phyloP scores from a whole-genome alignment of 116 monocot genomes.

The Phalaenopsis hybrid region DNA sequence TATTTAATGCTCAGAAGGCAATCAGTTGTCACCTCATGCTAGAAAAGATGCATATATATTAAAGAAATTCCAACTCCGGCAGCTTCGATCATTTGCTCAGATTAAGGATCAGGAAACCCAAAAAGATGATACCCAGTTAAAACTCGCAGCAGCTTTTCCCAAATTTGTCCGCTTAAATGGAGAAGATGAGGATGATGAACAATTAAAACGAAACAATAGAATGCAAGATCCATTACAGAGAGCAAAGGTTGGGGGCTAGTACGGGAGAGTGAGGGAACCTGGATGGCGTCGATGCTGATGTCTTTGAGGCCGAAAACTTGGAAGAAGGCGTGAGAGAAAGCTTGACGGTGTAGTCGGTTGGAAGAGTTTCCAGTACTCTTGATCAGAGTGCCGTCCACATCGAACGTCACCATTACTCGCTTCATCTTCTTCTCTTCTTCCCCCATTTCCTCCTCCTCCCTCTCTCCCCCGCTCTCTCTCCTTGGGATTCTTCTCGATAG shows the following conservation, averaged over 20 bases:
- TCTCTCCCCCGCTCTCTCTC: neutral
- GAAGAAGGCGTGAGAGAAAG: constrained; percentile 50
- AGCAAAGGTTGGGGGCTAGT: too few relatives aligned
- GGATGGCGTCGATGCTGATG: constrained; percentile 40
- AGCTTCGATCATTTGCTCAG: too few relatives aligned
- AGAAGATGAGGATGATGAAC: neutral
- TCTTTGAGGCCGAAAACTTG: constrained; percentile 30
- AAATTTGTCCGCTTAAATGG: too few relatives aligned
- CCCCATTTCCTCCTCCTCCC: neutral
- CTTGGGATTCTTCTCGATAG: neutral
- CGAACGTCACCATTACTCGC: constrained; percentile 53
- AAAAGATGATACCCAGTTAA: too few relatives aligned
- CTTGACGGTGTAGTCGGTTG: constrained; percentile 43
- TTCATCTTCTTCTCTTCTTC: constrained; percentile 11
- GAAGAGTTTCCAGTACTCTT: constrained; percentile 29
- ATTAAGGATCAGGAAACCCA: too few relatives aligned
- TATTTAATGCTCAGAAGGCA: too few relatives aligned
- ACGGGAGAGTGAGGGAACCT: constrained; percentile 14
- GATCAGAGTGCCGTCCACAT: constrained; percentile 50
- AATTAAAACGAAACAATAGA: neutral
- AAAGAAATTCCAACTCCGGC: too few relatives aligned
- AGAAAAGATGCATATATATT: too few relatives aligned
- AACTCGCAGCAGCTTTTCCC: too few relatives aligned
- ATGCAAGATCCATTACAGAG: neutral
- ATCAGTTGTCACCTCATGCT: too few relatives aligned